These are phyloP conservation scores for Entomortierella beljakovae DNA, from an alignment of 192 early-diverging fungal genomes.

Conservation along the genomic window DNA sequence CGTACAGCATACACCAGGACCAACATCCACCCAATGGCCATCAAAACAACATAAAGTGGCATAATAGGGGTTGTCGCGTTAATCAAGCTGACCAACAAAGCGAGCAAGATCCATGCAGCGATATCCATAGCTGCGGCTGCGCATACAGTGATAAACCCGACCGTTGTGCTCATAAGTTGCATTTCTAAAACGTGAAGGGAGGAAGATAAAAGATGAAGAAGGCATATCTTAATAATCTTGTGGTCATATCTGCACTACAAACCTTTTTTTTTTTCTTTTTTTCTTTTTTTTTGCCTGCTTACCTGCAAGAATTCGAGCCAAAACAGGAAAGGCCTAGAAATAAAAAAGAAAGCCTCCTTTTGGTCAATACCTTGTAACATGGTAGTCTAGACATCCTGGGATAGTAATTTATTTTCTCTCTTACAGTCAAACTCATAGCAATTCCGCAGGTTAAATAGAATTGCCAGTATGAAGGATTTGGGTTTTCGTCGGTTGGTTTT, in stretches of 20 bases:
- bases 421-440: constrained; percentile 85
- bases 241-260: neutral
- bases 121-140: constrained; percentile 62
- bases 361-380: too few species aligned
- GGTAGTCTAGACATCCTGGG: too few species aligned
- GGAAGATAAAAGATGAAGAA: neutral
- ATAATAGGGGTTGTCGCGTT: constrained; percentile 75
- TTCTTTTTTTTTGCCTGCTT: neutral
- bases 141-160: constrained; percentile 85
- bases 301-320: constrained; percentile 86
- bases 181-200: constrained; percentile 59
- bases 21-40: constrained; percentile 71
- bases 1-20: constrained; percentile 75
- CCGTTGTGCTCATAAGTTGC: constrained; percentile 81
- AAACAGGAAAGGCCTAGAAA: constrained; percentile 84
- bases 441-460: constrained; percentile 88
- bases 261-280: neutral
- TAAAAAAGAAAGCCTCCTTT: neutral
- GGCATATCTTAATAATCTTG: neutral
- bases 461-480: constrained; percentile 62
- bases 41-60: constrained; percentile 88
- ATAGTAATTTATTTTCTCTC: neutral
- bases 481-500: constrained; percentile 11
- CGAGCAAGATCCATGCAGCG: constrained; percentile 60
- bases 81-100: constrained; percentile 84